Conservation (phyloP, 2,329 filamentous ascomycete species). For the Cladosporium sp. region DNA sequence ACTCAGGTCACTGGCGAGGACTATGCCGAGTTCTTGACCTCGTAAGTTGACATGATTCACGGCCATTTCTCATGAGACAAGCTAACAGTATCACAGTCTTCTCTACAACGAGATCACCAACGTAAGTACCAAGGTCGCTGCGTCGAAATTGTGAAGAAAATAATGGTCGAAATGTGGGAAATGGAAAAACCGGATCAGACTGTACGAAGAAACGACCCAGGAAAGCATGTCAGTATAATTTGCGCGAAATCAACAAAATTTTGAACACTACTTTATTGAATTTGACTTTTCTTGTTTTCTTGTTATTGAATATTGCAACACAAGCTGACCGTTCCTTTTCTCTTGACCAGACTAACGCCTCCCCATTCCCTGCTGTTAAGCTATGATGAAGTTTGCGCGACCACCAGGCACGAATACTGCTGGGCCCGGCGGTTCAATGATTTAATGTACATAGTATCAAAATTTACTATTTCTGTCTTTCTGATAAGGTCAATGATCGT, state of each 20-base stretch:
- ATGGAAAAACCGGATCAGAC: constrained; percentile 4
- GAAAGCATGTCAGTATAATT: background rate
- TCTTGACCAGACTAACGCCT: background rate
- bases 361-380: constrained; percentile 1
- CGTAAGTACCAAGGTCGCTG: constrained; percentile 59
- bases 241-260: background rate
- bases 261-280: background rate
- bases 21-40: constrained; percentile 92
- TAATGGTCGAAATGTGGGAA: background rate
- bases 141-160: constrained; percentile 38
- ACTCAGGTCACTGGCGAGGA: constrained; percentile 94
- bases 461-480: no score
- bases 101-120: constrained; percentile 85
- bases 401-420: no score
- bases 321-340: constrained; percentile 4
- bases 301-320: background rate
- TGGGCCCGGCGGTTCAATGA: background rate
- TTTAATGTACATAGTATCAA: background rate
- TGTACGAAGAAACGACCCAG: constrained; percentile 6
- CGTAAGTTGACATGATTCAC: constrained; percentile 49
- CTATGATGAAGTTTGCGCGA: constrained; percentile 6
- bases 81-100: constrained; percentile 50
- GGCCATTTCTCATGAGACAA: constrained; percentile 19
- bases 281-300: background rate
- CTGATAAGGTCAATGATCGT: background rate